A percentile compares a stretch with the other conserved stretches of the same genome.
phyloP scores from a whole-genome alignment of 2,329 filamentous ascomycete genomes.

The Fusarium chaquense region DNA sequence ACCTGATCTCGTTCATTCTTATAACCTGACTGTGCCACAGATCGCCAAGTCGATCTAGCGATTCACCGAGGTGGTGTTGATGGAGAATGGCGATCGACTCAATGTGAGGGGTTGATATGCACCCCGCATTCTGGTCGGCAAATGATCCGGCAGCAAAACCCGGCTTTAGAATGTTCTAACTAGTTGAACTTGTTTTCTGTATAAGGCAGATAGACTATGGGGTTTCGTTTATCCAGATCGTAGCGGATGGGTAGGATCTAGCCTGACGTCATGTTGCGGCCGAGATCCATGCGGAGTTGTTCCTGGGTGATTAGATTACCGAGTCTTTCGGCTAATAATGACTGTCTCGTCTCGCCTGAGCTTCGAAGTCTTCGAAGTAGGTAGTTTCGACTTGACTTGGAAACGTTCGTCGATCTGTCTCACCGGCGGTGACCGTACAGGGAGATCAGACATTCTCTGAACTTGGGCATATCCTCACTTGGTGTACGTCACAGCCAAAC shows the following conservation, averaged over 20 bases:
- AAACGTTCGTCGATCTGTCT: not conserved
- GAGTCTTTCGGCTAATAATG: not conserved
- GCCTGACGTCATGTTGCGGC: not conserved
- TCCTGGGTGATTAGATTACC: not conserved
- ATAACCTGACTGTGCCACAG: not conserved
- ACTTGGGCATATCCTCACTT: too few species aligned
- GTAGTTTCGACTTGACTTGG: not conserved
- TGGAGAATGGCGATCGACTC: conserved; percentile 7
- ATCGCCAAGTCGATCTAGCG: conserved; percentile 9
- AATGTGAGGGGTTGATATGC: conserved; percentile 18
- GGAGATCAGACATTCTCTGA: too few species aligned
- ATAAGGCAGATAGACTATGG: not conserved
- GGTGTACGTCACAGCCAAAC: too few species aligned
- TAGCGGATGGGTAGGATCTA: not conserved
- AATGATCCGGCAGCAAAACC: conserved; percentile 18
- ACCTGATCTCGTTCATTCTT: not conserved
- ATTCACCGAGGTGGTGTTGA: conserved; percentile 2
- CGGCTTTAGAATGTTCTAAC: not conserved
- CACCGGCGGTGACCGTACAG: not conserved
- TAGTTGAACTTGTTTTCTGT: not conserved
- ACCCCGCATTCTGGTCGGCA: conserved; percentile 31
- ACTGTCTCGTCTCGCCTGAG: not conserved
- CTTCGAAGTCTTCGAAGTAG: not conserved
- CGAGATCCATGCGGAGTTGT: not conserved
- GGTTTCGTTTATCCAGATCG: conserved; percentile 1